Percentiles rank a stretch among this genome's conserved stretches.
Conservation (phyloP, 768 basidiomycete genomes). For the Boletus rubroflammeus region DNA sequence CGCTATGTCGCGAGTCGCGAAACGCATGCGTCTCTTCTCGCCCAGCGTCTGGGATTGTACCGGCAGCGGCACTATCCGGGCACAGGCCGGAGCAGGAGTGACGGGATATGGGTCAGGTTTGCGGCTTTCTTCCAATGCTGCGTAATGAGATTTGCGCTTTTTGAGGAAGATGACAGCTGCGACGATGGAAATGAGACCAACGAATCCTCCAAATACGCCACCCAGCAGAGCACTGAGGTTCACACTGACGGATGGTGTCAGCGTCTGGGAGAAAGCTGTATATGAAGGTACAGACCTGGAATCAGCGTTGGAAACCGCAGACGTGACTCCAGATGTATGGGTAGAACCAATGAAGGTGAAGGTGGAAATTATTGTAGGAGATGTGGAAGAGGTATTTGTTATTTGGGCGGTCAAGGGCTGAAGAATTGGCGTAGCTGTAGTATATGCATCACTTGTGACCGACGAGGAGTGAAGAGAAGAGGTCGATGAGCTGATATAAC, state of each 20-base stretch:
- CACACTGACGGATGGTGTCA: conserved; percentile 2
- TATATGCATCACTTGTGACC: neutral
- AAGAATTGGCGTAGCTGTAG: neutral
- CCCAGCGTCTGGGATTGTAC: neutral
- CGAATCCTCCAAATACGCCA: conserved; percentile 8
- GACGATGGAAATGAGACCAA: neutral
- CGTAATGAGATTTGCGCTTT: neutral
- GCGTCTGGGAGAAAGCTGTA: no score
- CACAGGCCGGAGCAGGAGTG: neutral
- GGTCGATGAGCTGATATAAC: neutral
- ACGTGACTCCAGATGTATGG: neutral
- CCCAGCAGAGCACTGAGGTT: conserved; percentile 5
- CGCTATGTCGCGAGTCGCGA: neutral
- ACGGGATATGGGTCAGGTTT: conserved; percentile 4
- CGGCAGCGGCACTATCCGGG: neutral
- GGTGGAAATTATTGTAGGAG: neutral
- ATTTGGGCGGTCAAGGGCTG: neutral
- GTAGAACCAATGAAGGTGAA: neutral
- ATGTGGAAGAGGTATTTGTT: neutral
- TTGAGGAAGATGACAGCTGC: conserved; percentile 1
- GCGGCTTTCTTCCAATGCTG: neutral
- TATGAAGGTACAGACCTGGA: neutral
- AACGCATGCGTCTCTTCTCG: conserved; percentile 4
- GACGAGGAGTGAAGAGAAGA: neutral
- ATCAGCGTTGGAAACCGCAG: neutral